Base-by-base conservation (phyloP, 495 filamentous ascomycete genomes). In the Chaetomidium leptoderma region DNA sequence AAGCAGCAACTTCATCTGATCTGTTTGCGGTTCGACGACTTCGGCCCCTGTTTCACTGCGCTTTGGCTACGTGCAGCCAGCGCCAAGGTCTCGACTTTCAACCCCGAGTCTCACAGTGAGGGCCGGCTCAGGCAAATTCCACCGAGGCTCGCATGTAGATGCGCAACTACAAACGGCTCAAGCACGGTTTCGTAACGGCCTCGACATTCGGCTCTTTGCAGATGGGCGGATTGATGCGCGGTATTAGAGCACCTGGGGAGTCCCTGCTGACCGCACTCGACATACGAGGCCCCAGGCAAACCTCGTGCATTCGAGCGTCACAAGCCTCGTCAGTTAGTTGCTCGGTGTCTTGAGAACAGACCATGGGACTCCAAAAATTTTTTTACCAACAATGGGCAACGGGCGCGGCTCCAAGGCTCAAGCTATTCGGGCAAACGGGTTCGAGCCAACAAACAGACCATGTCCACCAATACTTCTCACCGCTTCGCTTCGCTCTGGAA, bases 91-190 rank as follows among this genome's bases (percentile, higher is more conserved):
- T 48, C 1, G 29, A 32, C 27, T 48, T 27, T 13, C 10, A 14
- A 45, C 43, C 10, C 23, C 14, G 23, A 29, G 43, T 26, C 43
- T 45, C 39, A 10, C 30, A 32, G 11, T 32, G 30, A 42, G 39
- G 17, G 23, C 21, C 23, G 43, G n/a, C 6, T 19, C 5, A 23
- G 40, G 40, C 19, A n/a, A n/a, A 42, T 30, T 46, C 44, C 44
- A n/a, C 44, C 44, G 32, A 42, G 14, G 47, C 43, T 46, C 13
- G 30, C 47, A 50, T 50, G 47, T 36, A 32, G 47, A 50, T 33
- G 47, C 16, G 47, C 47, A 13, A 50, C 37, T 14, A 24, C 32
- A 29, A 36, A 50, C 47, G 24, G 37, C 29, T 50, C 47, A 35
- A 33, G 46, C 30, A 37, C 21, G n/a, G 47, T 50, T 33, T 50